phyloP scores from a whole-genome alignment of 129 eudicot genomes.

The Calendula officinalis region DNA sequence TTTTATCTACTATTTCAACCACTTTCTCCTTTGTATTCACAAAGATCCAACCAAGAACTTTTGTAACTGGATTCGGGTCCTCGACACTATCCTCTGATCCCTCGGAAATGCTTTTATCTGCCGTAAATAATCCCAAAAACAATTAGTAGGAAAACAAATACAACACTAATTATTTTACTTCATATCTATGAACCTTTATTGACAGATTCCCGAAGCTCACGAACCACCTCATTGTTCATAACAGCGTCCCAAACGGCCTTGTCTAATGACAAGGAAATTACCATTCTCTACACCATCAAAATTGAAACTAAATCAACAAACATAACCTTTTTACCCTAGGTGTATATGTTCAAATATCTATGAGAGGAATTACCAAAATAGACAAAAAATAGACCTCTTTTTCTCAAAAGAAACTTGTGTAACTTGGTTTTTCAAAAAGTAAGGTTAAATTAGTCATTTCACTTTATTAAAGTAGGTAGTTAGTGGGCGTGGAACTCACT shows the following conservation, averaged over 20 bases:
- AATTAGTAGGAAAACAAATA: background rate
- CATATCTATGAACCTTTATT: slow-evolving; percentile 42
- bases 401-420: too few relatives aligned
- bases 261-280: slow-evolving; percentile 73
- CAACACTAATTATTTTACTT: background rate
- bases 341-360: background rate
- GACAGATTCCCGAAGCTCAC: slow-evolving; percentile 57
- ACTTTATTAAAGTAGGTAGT: too few relatives aligned
- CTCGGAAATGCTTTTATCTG: slow-evolving; percentile 25
- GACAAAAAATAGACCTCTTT: too few relatives aligned
- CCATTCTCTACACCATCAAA: slow-evolving; percentile 58
- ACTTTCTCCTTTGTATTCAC: slow-evolving; percentile 51
- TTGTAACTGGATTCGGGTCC: slow-evolving; percentile 29
- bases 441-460: too few relatives aligned
- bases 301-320: background rate
- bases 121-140: slow-evolving; percentile 21
- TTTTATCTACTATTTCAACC: slow-evolving; percentile 53
- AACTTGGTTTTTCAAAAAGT: too few relatives aligned
- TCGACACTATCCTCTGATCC: slow-evolving; percentile 18
- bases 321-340: background rate
- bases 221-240: slow-evolving; percentile 84
- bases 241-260: slow-evolving; percentile 89
- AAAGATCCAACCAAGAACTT: slow-evolving; percentile 52
- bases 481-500: too few relatives aligned
- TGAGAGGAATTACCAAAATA: too few relatives aligned